Conservation (phyloP, 1,139 yeast species). For the Arxiozyma slooffiae region DNA sequence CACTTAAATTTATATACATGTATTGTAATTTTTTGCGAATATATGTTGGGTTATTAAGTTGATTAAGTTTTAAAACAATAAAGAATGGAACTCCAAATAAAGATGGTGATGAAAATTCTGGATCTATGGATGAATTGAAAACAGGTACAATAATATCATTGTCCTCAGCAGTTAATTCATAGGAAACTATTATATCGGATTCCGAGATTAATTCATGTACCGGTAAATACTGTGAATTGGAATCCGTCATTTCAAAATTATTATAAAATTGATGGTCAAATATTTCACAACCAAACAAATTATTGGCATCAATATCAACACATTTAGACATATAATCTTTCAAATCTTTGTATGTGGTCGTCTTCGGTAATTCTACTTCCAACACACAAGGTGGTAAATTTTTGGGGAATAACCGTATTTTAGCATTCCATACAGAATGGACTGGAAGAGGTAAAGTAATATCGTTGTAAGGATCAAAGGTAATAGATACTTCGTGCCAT, state of each 20-base stretch:
- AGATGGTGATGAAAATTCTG: conserved; percentile 31
- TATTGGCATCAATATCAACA: conserved; percentile 36
- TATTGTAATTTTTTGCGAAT: conserved; percentile 49
- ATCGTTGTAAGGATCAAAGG: conserved; percentile 92
- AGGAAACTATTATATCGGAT: conserved; percentile 57
- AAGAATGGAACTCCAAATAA: conserved; percentile 71
- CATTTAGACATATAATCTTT: conserved; percentile 50
- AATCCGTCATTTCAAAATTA: conserved; percentile 54
- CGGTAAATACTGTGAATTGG: conserved; percentile 51
- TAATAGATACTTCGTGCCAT: conserved; percentile 70
- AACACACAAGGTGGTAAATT: conserved; percentile 41
- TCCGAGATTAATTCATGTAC: conserved; percentile 58
- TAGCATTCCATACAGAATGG: conserved; percentile 61
- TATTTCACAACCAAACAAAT: conserved; percentile 58
- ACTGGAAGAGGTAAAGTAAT: conserved; percentile 83
- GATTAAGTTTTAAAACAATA: conserved; percentile 43
- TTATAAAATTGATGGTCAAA: conserved; percentile 61
- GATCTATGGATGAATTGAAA: conserved; percentile 43
- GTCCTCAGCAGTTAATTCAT: conserved; percentile 43
- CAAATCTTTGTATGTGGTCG: conserved; percentile 57
- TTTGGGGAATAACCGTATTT: conserved; percentile 53
- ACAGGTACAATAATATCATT: conserved; percentile 60
- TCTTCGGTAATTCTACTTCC: conserved; percentile 64
- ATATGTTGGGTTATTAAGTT: conserved; percentile 42
- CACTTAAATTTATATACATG: conserved; percentile 35